Evolutionary conservation across 2,329 filamentous ascomycete species (phyloP).

Genomic region (Hypoxylon sp.): DNA sequence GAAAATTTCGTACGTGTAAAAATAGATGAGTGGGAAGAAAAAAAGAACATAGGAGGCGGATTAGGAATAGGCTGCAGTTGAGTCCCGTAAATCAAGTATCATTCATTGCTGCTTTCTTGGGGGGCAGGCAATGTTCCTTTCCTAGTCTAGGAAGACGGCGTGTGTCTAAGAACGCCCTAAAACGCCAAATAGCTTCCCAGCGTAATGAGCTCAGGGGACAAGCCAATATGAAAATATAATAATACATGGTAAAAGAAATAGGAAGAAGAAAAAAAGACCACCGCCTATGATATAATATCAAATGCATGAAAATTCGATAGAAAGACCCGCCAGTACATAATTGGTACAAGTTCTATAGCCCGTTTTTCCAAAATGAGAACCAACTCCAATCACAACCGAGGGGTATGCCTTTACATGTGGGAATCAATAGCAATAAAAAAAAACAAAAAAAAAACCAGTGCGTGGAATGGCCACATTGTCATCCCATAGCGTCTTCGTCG

Average conservation of each 20-base stretch:
- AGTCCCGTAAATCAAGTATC: conserved; percentile 3
- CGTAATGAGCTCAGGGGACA: conserved; percentile 9
- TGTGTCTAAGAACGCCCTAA: conserved; percentile 7
- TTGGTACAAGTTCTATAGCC: conserved; percentile 28
- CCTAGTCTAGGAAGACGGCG: conserved; percentile 4
- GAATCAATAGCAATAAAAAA: conserved; percentile 14
- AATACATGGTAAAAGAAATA: conserved; percentile 23
- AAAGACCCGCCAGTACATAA: conserved; percentile 17
- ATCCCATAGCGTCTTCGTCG: conserved; percentile 15
- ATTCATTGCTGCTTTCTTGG: conserved; percentile 21
- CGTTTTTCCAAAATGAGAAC: conserved; percentile 24
- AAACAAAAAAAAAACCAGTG: conserved; percentile 4
- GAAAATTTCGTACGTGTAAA: too few species aligned
- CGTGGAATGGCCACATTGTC: conserved; percentile 13
- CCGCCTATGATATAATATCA: conserved; percentile 20
- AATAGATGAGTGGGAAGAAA: conserved; percentile 13
- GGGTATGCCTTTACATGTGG: conserved; percentile 32
- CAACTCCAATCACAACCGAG: conserved; percentile 17
- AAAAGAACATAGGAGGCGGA: conserved; percentile 7
- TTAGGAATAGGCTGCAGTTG: too few species aligned
- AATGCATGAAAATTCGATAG: conserved; percentile 19
- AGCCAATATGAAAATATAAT: conserved; percentile 22
- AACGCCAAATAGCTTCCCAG: conserved; percentile 25
- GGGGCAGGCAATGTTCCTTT: conserved; percentile 13
- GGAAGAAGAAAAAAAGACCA: too few species aligned